Percentiles rank a stretch among this genome's conserved stretches.
Evolutionary conservation across 768 basidiomycete species (phyloP).

Genomic region (Boletus pseudopeckii): DNA sequence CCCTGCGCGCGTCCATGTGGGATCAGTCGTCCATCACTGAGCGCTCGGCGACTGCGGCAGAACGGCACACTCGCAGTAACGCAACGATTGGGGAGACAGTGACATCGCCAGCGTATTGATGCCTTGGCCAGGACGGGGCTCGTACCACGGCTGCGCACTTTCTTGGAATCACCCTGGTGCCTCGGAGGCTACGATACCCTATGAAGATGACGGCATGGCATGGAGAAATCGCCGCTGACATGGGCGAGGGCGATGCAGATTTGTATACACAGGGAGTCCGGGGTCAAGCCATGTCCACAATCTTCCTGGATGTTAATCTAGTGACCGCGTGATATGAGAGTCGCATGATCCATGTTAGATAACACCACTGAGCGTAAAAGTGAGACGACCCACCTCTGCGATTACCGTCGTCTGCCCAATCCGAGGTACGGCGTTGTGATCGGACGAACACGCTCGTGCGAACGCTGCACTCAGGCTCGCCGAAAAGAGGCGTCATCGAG

Average conservation of each 20-base stretch:
- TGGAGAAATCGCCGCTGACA: not conserved
- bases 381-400: not conserved
- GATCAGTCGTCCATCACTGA: not conserved
- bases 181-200: constrained; percentile 9
- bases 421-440: not conserved
- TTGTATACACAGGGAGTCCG: constrained; percentile 4
- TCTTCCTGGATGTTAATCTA: not conserved
- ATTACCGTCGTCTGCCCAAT: not conserved
- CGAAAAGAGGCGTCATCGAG: not conserved
- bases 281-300: constrained; percentile 10
- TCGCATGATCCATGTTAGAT: not conserved
- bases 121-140: not conserved
- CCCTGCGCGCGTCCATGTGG: not conserved
- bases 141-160: not conserved
- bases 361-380: not conserved
- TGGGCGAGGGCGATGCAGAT: not conserved
- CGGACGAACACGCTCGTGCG: not conserved
- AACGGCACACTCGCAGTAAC: not conserved
- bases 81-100: not conserved
- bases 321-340: not conserved
- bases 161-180: constrained; percentile 3
- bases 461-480: not conserved
- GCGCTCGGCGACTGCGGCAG: not conserved
- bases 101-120: not conserved
- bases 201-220: constrained; percentile 18